These are phyloP conservation scores for Aspergillus haitiensis DNA, from an alignment of 495 filamentous ascomycete species.

Conservation along the genomic window DNA sequence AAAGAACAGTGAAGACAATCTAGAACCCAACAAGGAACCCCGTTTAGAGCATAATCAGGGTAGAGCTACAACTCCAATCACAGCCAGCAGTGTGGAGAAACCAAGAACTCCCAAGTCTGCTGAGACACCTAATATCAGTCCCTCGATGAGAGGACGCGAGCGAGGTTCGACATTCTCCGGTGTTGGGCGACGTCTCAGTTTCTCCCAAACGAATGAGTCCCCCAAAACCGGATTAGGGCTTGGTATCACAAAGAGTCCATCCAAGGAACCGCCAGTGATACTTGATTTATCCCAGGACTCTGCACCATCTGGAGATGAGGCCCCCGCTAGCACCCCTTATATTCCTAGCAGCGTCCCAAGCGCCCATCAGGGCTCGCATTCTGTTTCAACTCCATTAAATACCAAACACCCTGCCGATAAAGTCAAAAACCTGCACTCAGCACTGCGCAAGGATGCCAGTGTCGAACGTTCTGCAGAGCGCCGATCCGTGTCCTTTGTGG, in stretches of 20 bases:
- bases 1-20: conserved; percentile 27
- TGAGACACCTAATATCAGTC: conserved; percentile 17
- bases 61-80: conserved; percentile 2
- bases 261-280: conserved; percentile 14
- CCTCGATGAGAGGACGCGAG: conserved; percentile 20
- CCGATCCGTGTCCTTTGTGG: conserved; percentile 33
- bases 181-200: conserved; percentile 24
- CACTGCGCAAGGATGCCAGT: conserved; percentile 29
- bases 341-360: conserved; percentile 13
- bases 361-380: conserved; percentile 8
- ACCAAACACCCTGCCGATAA: conserved; percentile 15
- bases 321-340: conserved; percentile 13
- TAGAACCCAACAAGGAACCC: conserved; percentile 30
- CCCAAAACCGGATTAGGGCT: conserved; percentile 29
- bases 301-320: conserved; percentile 1
- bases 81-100: not conserved
- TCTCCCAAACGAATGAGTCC: conserved; percentile 13
- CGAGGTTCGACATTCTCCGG: conserved; percentile 29
- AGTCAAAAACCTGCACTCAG: conserved; percentile 24
- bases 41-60: conserved; percentile 22
- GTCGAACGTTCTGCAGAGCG: conserved; percentile 19
- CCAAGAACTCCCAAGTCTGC: not conserved
- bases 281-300: conserved; percentile 18
- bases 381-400: conserved; percentile 18
- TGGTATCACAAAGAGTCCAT: conserved; percentile 35